phyloP scores from a whole-genome alignment of 2,329 filamentous ascomycete species.

The Immersiporthe knoxdaviesiana region DNA sequence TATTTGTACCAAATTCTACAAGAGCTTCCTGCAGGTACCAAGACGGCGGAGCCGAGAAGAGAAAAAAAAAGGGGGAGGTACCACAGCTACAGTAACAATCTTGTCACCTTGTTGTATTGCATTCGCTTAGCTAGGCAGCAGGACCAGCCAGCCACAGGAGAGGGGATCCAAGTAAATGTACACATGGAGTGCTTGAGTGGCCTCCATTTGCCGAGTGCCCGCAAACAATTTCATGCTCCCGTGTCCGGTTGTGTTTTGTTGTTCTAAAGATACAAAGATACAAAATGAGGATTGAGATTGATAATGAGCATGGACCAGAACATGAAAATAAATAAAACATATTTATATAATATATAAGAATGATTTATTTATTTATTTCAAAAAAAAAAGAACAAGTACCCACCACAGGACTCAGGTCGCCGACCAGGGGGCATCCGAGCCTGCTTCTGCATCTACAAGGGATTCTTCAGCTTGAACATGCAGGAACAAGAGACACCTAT shows the following conservation, averaged over 20 bases:
- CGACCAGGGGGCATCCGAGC: not conserved
- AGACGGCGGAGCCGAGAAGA: not conserved
- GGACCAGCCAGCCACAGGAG: not conserved
- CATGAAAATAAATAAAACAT: too few species aligned
- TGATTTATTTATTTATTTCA: too few species aligned
- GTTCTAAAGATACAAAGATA: too few species aligned
- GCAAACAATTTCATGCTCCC: not conserved
- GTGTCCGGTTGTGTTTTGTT: too few species aligned
- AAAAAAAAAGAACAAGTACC: not conserved
- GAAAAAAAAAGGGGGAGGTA: not conserved
- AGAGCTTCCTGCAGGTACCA: not conserved
- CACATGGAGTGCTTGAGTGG: not conserved
- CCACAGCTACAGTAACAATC: not conserved
- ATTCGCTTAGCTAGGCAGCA: not conserved
- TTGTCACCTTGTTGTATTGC: not conserved
- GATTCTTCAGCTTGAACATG: not conserved
- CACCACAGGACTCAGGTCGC: not conserved
- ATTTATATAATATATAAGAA: not conserved
- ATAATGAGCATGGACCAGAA: not conserved
- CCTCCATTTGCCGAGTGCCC: not conserved
- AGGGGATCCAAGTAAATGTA: not conserved
- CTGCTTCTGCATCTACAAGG: not conserved
- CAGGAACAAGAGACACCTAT: not conserved
- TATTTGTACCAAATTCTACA: too few species aligned
- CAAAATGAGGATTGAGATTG: not conserved